These are phyloP conservation scores for Pyrenophora graminea DNA, from an alignment of 2,329 filamentous ascomycete genomes.

Conservation along the genomic window DNA sequence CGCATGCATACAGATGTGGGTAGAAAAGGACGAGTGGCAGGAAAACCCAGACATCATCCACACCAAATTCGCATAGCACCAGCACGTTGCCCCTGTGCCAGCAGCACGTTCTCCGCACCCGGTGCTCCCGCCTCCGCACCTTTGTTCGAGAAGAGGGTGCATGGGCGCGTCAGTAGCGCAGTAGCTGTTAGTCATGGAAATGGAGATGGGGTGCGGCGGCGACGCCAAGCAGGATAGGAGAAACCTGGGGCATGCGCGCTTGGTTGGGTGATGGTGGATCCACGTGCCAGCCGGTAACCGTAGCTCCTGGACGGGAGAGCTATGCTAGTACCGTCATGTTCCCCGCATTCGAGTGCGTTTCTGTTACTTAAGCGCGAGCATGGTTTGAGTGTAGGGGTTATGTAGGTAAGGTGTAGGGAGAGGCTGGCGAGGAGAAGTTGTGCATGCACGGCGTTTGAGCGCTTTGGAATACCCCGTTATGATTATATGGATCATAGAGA, in stretches of 20 bases:
- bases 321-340: slow-evolving; percentile 36
- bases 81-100: slow-evolving; percentile 38
- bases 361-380: slow-evolving; percentile 40
- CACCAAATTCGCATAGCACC: slow-evolving; percentile 80
- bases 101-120: slow-evolving; percentile 30
- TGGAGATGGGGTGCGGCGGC: slow-evolving; percentile 27
- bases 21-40: slow-evolving; percentile 99
- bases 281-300: slow-evolving; percentile 32
- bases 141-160: slow-evolving; percentile 29
- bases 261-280: slow-evolving; percentile 24
- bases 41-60: slow-evolving; percentile 99
- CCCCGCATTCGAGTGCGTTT: slow-evolving; percentile 44
- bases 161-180: slow-evolving; percentile 20
- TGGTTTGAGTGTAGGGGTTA: slow-evolving; percentile 12
- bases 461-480: slow-evolving; percentile 38
- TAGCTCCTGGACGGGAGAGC: slow-evolving; percentile 31
- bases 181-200: slow-evolving; percentile 44
- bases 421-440: slow-evolving; percentile 9
- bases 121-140: slow-evolving; percentile 39
- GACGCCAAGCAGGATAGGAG: slow-evolving; percentile 26
- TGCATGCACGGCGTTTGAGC: slow-evolving; percentile 44
- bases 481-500: slow-evolving; percentile 33
- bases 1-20: slow-evolving; percentile 80
- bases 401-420: slow-evolving; percentile 21
- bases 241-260: slow-evolving; percentile 23